Evolutionary conservation across 1,284 basidiomycete species (phyloP), one percentile per base, ranked within the genome.

Genomic region (Polyporus tsugae): DNA sequence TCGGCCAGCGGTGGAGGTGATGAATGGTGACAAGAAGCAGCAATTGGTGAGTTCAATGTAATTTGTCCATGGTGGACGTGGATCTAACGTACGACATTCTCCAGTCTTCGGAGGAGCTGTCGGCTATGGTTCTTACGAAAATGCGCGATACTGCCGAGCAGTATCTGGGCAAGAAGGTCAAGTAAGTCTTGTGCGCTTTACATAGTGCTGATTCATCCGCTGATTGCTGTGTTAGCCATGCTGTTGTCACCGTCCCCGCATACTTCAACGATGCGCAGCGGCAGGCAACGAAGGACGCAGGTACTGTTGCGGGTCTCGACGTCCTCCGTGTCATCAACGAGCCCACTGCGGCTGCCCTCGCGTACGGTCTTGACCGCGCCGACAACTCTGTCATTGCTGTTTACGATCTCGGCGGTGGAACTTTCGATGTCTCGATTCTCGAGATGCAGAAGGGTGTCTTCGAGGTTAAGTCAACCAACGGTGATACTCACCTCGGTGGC

Each of bases 381-480:
- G 93, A 96, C 74, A 93, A 92, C 49, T 91, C 93, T 13, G 85
- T 97, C 76, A 97, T 99, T 76, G 96, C 96, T 64, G 97, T 99
- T 72, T 99, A 98, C 81, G 97, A 99, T 57, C 49, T 68, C 9
- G 67, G 67, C 19, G 97, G 97, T 82, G 97, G 97, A 83, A 98
- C 97, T 64, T 99, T 98, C 82, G 96, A 99, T 95, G 95, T 99
- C 76, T 99, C 97, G 42, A 96, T 99, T 75, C 87, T 99, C 57
- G 96, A 98, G 84, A 99, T 99, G 95, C 95, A 98, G 82, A 97
- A 98, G 84, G 97, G 97, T 76, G 96, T 99, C 33, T 99, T 99
- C 81, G 97, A 99, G 82, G 97, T 99, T 80, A 98, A 98, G 87
- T 98, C 97, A 1, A 99, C 97, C 73, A 98, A 98, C 80, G 97